Evolutionary conservation across 2,329 filamentous ascomycete species (phyloP).

Genomic region (Aspergillus floridensis): DNA sequence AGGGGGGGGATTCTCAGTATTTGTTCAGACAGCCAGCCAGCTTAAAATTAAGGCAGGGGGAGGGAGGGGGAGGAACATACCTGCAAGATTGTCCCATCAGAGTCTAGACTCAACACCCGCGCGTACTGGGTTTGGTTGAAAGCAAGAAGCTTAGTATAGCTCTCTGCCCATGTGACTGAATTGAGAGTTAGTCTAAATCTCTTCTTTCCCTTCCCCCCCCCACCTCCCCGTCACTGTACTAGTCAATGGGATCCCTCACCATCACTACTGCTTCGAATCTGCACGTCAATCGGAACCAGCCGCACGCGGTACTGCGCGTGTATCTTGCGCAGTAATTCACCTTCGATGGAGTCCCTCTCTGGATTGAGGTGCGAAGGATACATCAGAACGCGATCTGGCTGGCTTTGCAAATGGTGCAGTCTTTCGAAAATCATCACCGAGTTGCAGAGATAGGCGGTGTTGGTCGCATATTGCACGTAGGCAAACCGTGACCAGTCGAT

Average conservation of each 20-base stretch:
- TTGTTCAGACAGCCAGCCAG: background rate
- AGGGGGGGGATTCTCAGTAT: too few species aligned
- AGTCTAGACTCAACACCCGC: too few species aligned
- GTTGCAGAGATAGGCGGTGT: slow-evolving; percentile 1
- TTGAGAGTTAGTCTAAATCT: too few species aligned
- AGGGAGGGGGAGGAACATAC: background rate
- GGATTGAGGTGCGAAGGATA: background rate
- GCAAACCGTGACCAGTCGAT: slow-evolving; percentile 3
- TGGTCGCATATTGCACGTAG: slow-evolving; percentile 2
- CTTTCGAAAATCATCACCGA: background rate
- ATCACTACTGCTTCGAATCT: background rate
- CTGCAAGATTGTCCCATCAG: too few species aligned
- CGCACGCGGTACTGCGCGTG: background rate
- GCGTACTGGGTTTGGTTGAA: too few species aligned
- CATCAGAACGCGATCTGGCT: slow-evolving; percentile 1
- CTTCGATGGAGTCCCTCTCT: background rate
- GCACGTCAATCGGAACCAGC: background rate
- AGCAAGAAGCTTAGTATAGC: too few species aligned
- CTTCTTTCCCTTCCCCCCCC: too few species aligned
- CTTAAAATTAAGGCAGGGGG: background rate
- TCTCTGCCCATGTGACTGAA: too few species aligned
- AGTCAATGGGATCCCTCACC: background rate
- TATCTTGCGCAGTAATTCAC: background rate
- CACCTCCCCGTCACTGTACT: too few species aligned
- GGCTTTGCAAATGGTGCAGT: background rate